Evolutionary conservation across 1,284 basidiomycete genomes (phyloP).

Genomic region (Papiliotrema fonsecae): DNA sequence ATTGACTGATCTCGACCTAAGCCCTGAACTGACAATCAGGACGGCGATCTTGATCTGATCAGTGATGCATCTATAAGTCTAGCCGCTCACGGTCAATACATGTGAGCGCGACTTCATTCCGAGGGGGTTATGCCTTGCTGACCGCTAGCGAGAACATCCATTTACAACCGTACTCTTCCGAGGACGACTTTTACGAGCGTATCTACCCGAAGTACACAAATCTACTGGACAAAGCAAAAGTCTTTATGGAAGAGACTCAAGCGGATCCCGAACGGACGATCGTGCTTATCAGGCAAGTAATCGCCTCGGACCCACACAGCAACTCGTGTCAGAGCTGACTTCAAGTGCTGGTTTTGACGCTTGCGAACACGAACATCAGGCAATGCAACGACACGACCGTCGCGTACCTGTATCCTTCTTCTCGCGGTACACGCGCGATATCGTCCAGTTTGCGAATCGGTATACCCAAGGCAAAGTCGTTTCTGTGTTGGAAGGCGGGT

Average conservation of each 20-base stretch:
- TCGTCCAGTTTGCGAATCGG: slow-evolving; percentile 60
- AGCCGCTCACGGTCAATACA: slow-evolving; percentile 80
- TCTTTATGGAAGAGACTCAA: slow-evolving; percentile 66
- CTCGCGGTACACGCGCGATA: slow-evolving; percentile 73
- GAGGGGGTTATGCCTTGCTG: background rate
- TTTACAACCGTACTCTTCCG: slow-evolving; percentile 67
- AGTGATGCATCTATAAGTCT: slow-evolving; percentile 80
- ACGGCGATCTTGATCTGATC: slow-evolving; percentile 70
- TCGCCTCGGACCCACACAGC: background rate
- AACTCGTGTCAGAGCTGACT: slow-evolving; percentile 50
- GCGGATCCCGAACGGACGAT: slow-evolving; percentile 66
- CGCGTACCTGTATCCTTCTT: slow-evolving; percentile 83
- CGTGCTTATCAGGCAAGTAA: slow-evolving; percentile 75
- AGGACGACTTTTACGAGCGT: slow-evolving; percentile 69
- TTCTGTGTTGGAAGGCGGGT: slow-evolving; percentile 90
- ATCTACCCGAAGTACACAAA: slow-evolving; percentile 70
- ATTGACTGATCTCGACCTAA: slow-evolving; percentile 6
- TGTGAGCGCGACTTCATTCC: slow-evolving; percentile 46
- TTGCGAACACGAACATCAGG: slow-evolving; percentile 80
- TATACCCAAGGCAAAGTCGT: slow-evolving; percentile 69
- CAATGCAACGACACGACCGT: slow-evolving; percentile 90
- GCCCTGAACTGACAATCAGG: slow-evolving; percentile 50
- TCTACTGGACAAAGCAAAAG: slow-evolving; percentile 66
- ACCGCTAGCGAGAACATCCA: slow-evolving; percentile 70
- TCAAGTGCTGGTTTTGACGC: slow-evolving; percentile 80